Conservation (phyloP, 345 rosid genomes). For the Psidium friedrichsthalianum region DNA sequence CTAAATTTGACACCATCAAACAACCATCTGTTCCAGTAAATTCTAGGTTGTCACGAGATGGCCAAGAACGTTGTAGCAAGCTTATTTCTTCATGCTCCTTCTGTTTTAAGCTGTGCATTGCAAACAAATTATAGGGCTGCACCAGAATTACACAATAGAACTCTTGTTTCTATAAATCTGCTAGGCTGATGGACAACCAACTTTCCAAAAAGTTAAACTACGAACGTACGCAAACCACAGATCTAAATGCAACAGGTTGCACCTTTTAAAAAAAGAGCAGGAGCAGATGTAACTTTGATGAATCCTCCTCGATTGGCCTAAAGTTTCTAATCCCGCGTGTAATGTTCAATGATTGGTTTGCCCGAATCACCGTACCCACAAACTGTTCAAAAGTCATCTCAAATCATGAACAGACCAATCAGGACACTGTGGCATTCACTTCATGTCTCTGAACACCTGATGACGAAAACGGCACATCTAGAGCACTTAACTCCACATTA, state of each 20-base stretch:
- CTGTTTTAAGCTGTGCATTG: not conserved
- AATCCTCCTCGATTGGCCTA: not conserved
- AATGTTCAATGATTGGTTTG: not conserved
- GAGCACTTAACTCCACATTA: not conserved
- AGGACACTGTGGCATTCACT: not conserved
- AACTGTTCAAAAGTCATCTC: not conserved
- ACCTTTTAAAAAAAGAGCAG: not conserved
- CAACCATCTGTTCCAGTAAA: not conserved
- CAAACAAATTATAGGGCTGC: not conserved
- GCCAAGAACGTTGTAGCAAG: not conserved
- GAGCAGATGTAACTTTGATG: not conserved
- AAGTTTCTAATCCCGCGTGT: not conserved
- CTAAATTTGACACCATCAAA: not conserved
- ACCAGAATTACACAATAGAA: not conserved
- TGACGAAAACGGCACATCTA: not conserved
- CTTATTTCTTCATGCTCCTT: not conserved
- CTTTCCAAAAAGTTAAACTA: not conserved
- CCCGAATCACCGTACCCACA: not conserved
- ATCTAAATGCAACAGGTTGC: not conserved
- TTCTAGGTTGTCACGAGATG: not conserved
- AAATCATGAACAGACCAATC: not conserved
- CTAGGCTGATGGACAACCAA: not conserved
- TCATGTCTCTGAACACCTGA: not conserved
- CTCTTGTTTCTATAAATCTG: not conserved
- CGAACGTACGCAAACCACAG: not conserved